Evolutionary conservation across 2,329 filamentous ascomycete genomes (phyloP), one percentile per base, ranked within the genome.

Genomic region (Epichloe uncinata): DNA sequence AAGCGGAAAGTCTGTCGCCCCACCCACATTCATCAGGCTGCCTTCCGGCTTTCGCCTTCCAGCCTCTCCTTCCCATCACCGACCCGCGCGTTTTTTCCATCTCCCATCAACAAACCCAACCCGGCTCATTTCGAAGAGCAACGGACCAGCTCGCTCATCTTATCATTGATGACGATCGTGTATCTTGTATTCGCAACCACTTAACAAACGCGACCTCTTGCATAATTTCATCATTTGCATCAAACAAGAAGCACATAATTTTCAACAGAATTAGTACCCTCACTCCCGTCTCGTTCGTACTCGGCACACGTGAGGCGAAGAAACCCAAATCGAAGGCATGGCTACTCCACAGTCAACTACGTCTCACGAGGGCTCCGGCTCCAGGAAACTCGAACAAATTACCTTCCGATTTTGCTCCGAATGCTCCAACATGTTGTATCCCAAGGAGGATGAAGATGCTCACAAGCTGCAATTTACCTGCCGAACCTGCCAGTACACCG

Each of bases 401-500:
- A 89, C 87, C 45, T 98, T 97, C 70, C 85, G 87, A 63, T 98
- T 98, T 77, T 98, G 93, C 74, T 89, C 88, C 60, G 93, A 98
- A 77, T 98, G 93, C 73, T 95, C 90, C 61, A 98, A 98, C 75
- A 86, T 98, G 79, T 77, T 98, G 50, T 97, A 97, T 64, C 93
- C 93, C 47, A 93, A 94, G 70, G 94, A 98, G 74, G 89, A 98
- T 69, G 82, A 84, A 55, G 75, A 83, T 54, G 82, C 81, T 54
- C 87, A 87, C 72, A 84, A 82, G 61, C 82, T 98, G 58, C 85
- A 95, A 73, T 98, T 94, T 70, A 89, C 87, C 56, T 98, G 93
- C 75, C 87, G 91, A 60, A 96, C 90, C 51, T 98, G 93, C 73
- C 84, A 89, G 64, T 95, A 88, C 71, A 87, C 84, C 60, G 89